phyloP scores from a whole-genome alignment of 371 early-diverging fungal species.

The Mortierella sp. region DNA sequence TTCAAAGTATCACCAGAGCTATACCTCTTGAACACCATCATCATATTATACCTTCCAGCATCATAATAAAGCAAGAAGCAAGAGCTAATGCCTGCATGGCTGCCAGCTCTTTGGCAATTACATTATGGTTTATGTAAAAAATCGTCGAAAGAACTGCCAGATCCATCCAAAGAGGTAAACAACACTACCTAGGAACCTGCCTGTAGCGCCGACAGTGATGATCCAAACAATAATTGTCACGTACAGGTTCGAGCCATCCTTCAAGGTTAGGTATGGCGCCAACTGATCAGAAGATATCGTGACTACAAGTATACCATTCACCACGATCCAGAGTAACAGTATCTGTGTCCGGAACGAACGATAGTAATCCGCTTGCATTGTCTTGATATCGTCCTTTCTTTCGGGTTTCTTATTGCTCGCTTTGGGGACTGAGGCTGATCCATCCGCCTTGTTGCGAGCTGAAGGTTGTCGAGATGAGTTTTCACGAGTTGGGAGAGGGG shows the following conservation, averaged over 20 bases:
- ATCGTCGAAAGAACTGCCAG: conserved; percentile 29
- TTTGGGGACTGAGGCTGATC: not conserved
- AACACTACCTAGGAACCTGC: conserved; percentile 47
- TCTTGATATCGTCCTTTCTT: conserved; percentile 69
- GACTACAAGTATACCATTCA: conserved; percentile 79
- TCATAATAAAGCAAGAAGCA: not conserved
- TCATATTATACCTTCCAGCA: not conserved
- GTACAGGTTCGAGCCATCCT: conserved; percentile 49
- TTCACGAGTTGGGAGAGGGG: conserved; percentile 11
- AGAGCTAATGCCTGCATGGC: too few species aligned
- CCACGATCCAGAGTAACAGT: conserved; percentile 85
- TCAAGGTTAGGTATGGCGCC: conserved; percentile 37
- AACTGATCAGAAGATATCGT: conserved; percentile 58
- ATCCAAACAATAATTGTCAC: conserved; percentile 50
- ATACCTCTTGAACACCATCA: too few species aligned
- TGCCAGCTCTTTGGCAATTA: not conserved
- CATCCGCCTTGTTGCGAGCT: not conserved
- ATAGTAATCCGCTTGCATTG: conserved; percentile 88
- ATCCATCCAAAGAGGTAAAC: conserved; percentile 43
- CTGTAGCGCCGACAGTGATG: conserved; percentile 45
- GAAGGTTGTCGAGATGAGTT: conserved; percentile 2
- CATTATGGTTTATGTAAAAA: not conserved
- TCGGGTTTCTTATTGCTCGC: conserved; percentile 9
- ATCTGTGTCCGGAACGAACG: conserved; percentile 86
- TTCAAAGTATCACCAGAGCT: too few species aligned